Percentiles rank a stretch among this genome's conserved stretches.
Evolutionary conservation across 257 asterid genomes (phyloP).

Genomic region (Salvia splendens): DNA sequence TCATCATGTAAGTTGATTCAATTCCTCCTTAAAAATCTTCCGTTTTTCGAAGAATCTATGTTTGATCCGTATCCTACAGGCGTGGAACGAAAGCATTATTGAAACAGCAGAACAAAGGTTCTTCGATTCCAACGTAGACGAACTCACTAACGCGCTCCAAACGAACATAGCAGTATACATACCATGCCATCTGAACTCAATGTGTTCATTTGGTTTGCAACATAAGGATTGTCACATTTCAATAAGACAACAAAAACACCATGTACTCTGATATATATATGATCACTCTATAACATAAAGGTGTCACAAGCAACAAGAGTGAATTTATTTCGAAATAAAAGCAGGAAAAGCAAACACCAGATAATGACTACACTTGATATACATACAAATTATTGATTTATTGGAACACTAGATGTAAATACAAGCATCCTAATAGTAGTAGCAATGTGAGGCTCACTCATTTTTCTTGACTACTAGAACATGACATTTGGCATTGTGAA

Average conservation of each 20-base stretch:
- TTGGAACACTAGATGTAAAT: too few relatives aligned
- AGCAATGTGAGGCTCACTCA: not conserved
- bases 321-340: too few relatives aligned
- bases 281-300: not conserved
- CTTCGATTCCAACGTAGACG: conserved; percentile 48
- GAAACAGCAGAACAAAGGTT: conserved; percentile 66
- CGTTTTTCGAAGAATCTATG: not conserved
- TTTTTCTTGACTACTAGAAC: conserved; percentile 60
- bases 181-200: too few relatives aligned
- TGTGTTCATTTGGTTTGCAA: too few relatives aligned
- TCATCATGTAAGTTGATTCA: conserved; percentile 62
- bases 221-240: too few relatives aligned
- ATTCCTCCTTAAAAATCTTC: not conserved
- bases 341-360: too few relatives aligned
- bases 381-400: too few relatives aligned
- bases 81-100: conserved; percentile 78
- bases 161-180: conserved; percentile 63
- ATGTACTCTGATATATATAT: too few relatives aligned
- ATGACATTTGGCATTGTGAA: conserved; percentile 57
- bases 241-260: too few relatives aligned
- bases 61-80: conserved; percentile 39
- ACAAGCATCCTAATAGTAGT: too few relatives aligned
- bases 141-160: conserved; percentile 52
- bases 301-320: too few relatives aligned
- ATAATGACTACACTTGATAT: too few relatives aligned